A percentile compares a stretch with the other conserved stretches of the same genome.
Evolutionary conservation across 345 rosid species (phyloP).

Genomic region (Trapa incisa): DNA sequence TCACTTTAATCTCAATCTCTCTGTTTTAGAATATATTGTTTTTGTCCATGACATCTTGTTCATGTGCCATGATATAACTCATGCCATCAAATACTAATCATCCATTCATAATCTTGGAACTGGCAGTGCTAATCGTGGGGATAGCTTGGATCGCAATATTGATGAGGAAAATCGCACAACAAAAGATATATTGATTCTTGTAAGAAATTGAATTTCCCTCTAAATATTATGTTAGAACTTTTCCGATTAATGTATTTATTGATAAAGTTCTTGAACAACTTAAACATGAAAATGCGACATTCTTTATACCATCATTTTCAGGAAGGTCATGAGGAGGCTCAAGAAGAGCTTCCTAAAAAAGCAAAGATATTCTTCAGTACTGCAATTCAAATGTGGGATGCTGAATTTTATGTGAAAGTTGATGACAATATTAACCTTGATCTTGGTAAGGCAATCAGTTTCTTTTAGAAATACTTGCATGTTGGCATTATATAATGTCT

Average conservation of each 20-base stretch:
- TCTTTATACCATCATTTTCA: conserved; percentile 17
- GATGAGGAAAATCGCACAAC: conserved; percentile 54
- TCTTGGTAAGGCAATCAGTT: conserved; percentile 38
- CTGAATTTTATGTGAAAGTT: conserved; percentile 80
- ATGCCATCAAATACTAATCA: neutral
- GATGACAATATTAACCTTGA: conserved; percentile 71
- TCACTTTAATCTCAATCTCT: conserved; percentile 3
- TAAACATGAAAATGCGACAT: neutral
- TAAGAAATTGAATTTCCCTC: conserved; percentile 27
- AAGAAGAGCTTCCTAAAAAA: conserved; percentile 86
- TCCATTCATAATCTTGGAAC: conserved; percentile 8
- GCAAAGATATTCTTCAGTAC: conserved; percentile 72
- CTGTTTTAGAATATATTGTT: neutral
- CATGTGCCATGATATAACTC: neutral
- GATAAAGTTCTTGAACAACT: neutral
- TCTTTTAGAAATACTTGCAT: neutral
- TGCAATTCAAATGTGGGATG: conserved; percentile 90
- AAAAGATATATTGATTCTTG: conserved; percentile 81
- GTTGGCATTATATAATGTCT: neutral
- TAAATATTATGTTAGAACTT: neutral
- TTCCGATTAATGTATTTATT: neutral
- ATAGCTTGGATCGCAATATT: conserved; percentile 83
- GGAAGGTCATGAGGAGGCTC: conserved; percentile 95
- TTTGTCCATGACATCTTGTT: neutral
- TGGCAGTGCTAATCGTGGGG: conserved; percentile 87